Evolutionary conservation across 129 eudicot species (phyloP).

Genomic region (Mikania micrantha): DNA sequence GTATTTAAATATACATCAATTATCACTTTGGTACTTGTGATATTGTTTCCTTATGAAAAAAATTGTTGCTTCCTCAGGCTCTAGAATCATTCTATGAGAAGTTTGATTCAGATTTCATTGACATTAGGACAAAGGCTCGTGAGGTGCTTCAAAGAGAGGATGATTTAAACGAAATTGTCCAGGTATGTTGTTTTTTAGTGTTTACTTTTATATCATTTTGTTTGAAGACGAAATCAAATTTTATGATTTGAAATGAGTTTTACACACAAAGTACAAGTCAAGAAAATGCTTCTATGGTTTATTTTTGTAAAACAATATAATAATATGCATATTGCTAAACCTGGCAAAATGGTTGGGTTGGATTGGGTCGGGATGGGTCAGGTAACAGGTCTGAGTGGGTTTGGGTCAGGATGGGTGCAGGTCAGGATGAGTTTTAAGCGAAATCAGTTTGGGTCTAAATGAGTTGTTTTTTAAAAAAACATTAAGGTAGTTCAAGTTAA

Average conservation of each 20-base stretch:
- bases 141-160: constrained; percentile 99
- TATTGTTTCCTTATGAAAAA: constrained; percentile 7
- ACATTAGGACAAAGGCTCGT: constrained; percentile 98
- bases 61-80: constrained; percentile 48
- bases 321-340: constrained; percentile 2
- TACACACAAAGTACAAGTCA: constrained; percentile 14
- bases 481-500: no score
- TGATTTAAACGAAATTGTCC: constrained; percentile 97
- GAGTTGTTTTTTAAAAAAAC: no score
- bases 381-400: no score
- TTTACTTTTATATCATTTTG: not conserved
- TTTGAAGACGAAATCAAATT: not conserved
- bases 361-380: no score
- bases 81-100: constrained; percentile 91
- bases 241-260: not conserved
- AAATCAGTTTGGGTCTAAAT: no score
- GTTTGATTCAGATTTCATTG: constrained; percentile 92
- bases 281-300: not conserved
- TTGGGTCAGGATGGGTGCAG: no score
- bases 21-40: not conserved
- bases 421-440: no score
- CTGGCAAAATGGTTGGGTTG: no score
- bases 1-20: constrained; percentile 50
- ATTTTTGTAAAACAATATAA: not conserved
- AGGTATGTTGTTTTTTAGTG: constrained; percentile 41